Conservation (phyloP, 1,284 basidiomycete species). For the Pyrrhoderma noxium region DNA sequence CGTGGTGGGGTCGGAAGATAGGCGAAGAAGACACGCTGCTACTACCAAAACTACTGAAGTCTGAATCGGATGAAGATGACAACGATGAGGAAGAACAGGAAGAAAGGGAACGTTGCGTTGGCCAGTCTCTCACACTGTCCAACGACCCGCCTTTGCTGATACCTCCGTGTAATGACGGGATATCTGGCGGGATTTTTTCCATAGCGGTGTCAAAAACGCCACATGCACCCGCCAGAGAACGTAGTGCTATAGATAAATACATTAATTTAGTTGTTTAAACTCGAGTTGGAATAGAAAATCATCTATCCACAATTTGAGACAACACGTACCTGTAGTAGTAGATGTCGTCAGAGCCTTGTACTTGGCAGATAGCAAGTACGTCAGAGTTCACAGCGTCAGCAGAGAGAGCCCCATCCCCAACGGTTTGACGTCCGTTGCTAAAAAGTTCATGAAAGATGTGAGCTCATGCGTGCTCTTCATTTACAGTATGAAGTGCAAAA, state of each 20-base stretch:
- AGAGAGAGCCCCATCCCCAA: conserved; percentile 86
- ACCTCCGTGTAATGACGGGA: conserved; percentile 24
- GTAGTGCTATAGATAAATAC: no score
- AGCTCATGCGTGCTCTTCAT: conserved; percentile 1
- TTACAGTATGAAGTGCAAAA: conserved; percentile 1
- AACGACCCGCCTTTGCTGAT: conserved; percentile 57
- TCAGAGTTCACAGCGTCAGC: conserved; percentile 64
- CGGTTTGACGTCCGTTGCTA: conserved; percentile 88
- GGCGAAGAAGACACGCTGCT: no score
- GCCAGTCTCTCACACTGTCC: conserved; percentile 81
- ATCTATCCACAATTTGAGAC: no score
- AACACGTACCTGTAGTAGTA: conserved; percentile 65
- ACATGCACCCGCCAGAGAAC: conserved; percentile 32
- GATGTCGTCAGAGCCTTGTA: conserved; percentile 70
- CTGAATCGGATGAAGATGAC: conserved; percentile 34
- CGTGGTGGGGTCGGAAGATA: conserved; percentile 20
- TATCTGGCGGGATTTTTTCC: conserved; percentile 82
- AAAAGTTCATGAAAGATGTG: conserved; percentile 15
- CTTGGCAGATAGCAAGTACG: conserved; percentile 76
- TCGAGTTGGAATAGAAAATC: conserved; percentile 6
- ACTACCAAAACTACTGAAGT: conserved; percentile 35
- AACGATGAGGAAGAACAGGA: conserved; percentile 33
- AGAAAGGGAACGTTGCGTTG: conserved; percentile 13
- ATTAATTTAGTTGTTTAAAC: no score
- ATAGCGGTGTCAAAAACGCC: conserved; percentile 87